Evolutionary conservation across 257 asterid genomes (phyloP), one percentile per base, ranked within the genome.

Genomic region (Nicotiana knightiana): DNA sequence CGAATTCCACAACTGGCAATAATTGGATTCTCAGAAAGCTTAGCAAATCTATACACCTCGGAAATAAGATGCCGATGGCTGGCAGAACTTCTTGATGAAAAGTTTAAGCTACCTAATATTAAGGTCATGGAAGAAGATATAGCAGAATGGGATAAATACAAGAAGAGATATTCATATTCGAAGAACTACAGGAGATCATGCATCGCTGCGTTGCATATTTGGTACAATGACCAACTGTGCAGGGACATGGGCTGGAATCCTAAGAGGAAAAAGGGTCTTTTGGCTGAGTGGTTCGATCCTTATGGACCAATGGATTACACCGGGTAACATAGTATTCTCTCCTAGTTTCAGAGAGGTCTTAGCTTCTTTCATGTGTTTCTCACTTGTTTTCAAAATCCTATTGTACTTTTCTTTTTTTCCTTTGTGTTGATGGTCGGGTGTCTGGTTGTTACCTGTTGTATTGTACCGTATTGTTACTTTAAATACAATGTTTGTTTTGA

Each of bases 211-310:
- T 37, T 88, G 61, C 89, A 89, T 35, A 81, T 90, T 76, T 91
- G 91, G 91, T 88, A 84, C 78, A 85, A 86, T 67, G 93, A 91
- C 85, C 90, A 82, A 79, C 71, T 91, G 33, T 91, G 92, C 62
- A 88, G 71, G 80, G 96, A 91, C 80, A 90, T 91, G 90, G 92
- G 91, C 24, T 84, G 85, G 83, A 88, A 90, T 30, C 90, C 86
- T 4, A 82, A 67, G 54, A 77, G 91, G 63, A 91, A 90, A 71
- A 87, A 78, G 35, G 87, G 90, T 53, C 67, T 85, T 35, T 77
- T 89, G 39, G 62, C 82, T 53, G 92, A 89, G 46, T 82, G 83
- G 88, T 89, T 91, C 39, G 83, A 88, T 83, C 91, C 93, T 10
- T 90, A 89, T 39, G 90, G 88, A 30, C 89, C 90, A 54, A 66